These are phyloP conservation scores for Hymenoscyphus repandus DNA, from an alignment of 2,329 filamentous ascomycete species.

Conservation along the genomic window DNA sequence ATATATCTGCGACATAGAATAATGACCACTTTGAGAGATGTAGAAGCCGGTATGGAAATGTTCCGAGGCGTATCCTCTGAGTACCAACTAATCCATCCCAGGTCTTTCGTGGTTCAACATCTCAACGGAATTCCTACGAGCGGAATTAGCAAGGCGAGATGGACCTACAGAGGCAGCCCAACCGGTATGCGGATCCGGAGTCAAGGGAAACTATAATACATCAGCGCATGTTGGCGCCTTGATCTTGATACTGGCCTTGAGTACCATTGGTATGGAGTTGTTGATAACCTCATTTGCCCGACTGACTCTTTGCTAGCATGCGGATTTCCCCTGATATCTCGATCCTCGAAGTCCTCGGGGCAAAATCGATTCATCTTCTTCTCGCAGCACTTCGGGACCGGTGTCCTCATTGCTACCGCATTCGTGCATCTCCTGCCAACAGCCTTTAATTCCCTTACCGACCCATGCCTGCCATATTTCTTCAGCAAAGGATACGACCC, in stretches of 20 bases:
- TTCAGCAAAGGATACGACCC: conserved; percentile 77
- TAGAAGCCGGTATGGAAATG: not conserved
- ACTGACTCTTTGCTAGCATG: conserved; percentile 27
- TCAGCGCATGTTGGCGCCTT: conserved; percentile 52
- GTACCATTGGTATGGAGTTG: conserved; percentile 39
- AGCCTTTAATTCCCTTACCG: conserved; percentile 54
- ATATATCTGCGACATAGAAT: not conserved
- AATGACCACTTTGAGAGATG: conserved; percentile 1
- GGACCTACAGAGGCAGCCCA: conserved; percentile 29
- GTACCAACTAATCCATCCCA: not conserved
- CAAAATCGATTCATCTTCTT: conserved; percentile 43
- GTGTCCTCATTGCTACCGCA: conserved; percentile 79
- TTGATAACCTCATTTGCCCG: conserved; percentile 1
- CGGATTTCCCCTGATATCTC: conserved; percentile 31
- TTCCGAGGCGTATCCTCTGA: not conserved
- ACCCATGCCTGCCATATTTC: conserved; percentile 66
- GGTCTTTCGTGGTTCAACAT: conserved; percentile 23
- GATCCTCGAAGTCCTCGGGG: conserved; percentile 24
- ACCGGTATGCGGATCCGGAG: conserved; percentile 49
- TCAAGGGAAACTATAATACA: conserved; percentile 47
- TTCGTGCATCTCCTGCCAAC: conserved; percentile 69
- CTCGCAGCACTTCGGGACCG: conserved; percentile 69
- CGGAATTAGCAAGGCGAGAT: conserved; percentile 45
- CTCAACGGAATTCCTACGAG: conserved; percentile 36
- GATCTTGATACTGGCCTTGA: conserved; percentile 49